These are phyloP conservation scores for Oryza officinalis DNA, from an alignment of 176 grass and related monocot genomes.

Conservation along the genomic window DNA sequence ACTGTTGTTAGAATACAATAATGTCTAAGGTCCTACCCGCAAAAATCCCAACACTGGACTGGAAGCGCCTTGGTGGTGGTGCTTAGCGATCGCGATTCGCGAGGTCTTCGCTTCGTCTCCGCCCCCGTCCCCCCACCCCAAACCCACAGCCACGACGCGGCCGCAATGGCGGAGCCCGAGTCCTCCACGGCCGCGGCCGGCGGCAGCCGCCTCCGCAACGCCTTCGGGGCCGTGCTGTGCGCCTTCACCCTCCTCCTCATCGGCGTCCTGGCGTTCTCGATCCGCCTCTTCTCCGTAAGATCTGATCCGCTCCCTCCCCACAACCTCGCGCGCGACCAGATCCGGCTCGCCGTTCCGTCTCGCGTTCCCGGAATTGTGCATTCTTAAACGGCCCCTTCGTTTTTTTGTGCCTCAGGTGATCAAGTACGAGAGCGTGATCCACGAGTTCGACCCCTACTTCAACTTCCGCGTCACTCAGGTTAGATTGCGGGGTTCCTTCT, in stretches of 20 bases:
- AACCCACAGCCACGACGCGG: slow-evolving; percentile 24
- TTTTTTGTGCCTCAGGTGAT: slow-evolving; percentile 66
- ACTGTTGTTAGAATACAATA: background rate
- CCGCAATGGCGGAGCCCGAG: slow-evolving; percentile 72
- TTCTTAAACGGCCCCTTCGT: background rate
- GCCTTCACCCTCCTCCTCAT: slow-evolving; percentile 90
- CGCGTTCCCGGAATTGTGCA: slow-evolving; percentile 3
- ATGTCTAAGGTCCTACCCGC: background rate
- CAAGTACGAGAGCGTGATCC: slow-evolving; percentile 99
- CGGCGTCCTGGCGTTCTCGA: slow-evolving; percentile 94
- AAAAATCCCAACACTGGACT: background rate
- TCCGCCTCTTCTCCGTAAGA: slow-evolving; percentile 99
- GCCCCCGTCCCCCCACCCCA: background rate
- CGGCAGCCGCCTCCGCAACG: slow-evolving; percentile 71
- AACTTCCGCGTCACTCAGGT: slow-evolving; percentile 99
- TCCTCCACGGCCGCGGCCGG: slow-evolving; percentile 26
- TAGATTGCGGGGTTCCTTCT: slow-evolving; percentile 14
- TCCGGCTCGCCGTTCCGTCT: background rate
- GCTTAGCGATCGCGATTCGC: slow-evolving; percentile 34
- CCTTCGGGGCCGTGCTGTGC: slow-evolving; percentile 78
- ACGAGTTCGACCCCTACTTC: slow-evolving; percentile 99
- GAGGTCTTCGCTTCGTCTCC: slow-evolving; percentile 52
- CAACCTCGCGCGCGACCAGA: slow-evolving; percentile 16
- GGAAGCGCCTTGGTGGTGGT: background rate
- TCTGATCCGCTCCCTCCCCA: background rate